phyloP scores from a whole-genome alignment of 495 filamentous ascomycete genomes.

The Lentithecium fluviatile region DNA sequence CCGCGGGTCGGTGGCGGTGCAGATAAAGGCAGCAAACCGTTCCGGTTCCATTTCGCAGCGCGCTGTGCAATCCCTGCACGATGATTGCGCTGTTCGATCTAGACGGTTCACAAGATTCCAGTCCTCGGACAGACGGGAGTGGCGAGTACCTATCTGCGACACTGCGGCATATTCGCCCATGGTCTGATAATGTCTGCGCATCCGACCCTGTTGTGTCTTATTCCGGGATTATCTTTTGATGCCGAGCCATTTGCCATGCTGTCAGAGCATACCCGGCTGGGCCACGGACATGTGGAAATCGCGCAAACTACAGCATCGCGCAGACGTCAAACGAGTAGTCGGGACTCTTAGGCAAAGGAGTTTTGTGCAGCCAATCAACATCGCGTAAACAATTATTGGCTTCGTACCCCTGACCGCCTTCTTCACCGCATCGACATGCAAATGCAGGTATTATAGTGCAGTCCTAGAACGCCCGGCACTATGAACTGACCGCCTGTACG shows the following conservation, averaged over 20 bases:
- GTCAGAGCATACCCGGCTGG: too few relatives aligned
- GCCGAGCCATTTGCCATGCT: not conserved
- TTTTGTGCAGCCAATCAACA: too few relatives aligned
- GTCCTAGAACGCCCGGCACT: too few relatives aligned
- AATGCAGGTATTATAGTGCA: too few relatives aligned
- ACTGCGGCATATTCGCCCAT: not conserved
- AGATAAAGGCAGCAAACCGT: not conserved
- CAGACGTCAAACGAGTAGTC: too few relatives aligned
- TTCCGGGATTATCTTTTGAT: not conserved
- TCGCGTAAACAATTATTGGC: too few relatives aligned
- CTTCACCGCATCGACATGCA: too few relatives aligned
- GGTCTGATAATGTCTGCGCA: not conserved
- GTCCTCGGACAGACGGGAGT: not conserved
- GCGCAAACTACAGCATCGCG: slow-evolving; percentile 4
- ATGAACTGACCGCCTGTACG: too few relatives aligned
- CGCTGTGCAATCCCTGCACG: not conserved
- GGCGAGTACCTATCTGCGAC: not conserved
- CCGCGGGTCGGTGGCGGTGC: not conserved
- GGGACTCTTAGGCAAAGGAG: too few relatives aligned
- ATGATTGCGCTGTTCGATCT: not conserved
- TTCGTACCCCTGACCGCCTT: too few relatives aligned
- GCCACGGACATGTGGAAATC: slow-evolving; percentile 1
- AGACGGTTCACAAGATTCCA: not conserved
- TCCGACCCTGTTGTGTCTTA: not conserved
- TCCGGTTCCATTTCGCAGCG: not conserved